Conservation (phyloP, 805 yeast species). For the Metschnikowia lochheadii region DNA sequence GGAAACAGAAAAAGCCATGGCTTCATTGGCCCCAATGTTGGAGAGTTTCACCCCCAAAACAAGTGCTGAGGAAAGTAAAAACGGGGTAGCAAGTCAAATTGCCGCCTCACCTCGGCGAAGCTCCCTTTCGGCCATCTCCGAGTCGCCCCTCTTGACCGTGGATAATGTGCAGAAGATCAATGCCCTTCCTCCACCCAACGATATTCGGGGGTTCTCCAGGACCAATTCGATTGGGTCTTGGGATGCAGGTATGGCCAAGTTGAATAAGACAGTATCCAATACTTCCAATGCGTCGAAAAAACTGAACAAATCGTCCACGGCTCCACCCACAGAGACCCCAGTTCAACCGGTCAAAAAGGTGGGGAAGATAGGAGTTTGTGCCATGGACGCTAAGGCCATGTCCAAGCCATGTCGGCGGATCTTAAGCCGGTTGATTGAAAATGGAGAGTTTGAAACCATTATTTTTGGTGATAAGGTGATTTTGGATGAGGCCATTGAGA, state of each 20-base stretch:
- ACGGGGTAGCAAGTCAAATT: conserved; percentile 15
- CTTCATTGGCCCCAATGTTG: conserved; percentile 73
- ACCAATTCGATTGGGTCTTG: conserved; percentile 20
- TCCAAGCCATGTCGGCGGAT: conserved; percentile 94
- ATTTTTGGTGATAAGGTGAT: conserved; percentile 97
- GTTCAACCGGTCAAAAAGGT: conserved; percentile 48
- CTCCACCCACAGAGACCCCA: background rate
- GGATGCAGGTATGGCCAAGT: conserved; percentile 21
- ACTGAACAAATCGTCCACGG: conserved; percentile 25
- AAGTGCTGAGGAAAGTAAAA: conserved; percentile 39
- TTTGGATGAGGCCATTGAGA: conserved; percentile 86
- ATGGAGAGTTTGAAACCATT: conserved; percentile 94
- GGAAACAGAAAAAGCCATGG: conserved; percentile 56
- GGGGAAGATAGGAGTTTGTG: conserved; percentile 97
- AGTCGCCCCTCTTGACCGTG: conserved; percentile 13
- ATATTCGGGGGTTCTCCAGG: conserved; percentile 17
- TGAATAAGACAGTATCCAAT: conserved; percentile 36
- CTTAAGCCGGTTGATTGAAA: conserved; percentile 78
- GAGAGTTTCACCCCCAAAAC: conserved; percentile 73
- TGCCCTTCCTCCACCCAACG: conserved; percentile 14
- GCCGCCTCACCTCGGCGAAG: conserved; percentile 14
- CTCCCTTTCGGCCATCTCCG: conserved; percentile 17
- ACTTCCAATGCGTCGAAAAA: conserved; percentile 30
- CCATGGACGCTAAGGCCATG: conserved; percentile 95
- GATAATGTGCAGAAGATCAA: conserved; percentile 18